A percentile compares a stretch with the other conserved stretches of the same genome.
Conservation (phyloP, 1,284 basidiomycete species). For the Cutaneotrichosporon mucoides region DNA sequence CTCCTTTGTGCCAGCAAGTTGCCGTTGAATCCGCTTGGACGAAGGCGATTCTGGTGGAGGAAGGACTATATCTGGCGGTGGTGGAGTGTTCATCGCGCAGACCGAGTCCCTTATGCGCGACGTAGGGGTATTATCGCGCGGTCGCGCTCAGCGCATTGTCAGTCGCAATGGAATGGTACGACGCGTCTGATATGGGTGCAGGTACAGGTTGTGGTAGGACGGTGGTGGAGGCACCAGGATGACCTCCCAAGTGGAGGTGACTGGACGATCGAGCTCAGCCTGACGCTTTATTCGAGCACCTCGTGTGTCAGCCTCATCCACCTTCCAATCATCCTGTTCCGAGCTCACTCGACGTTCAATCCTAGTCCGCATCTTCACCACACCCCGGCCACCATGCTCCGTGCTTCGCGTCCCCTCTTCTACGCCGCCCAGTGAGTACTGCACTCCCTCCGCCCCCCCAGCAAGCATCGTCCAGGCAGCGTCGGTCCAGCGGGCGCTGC, state of each 20-base stretch:
- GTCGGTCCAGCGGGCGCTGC: too few species aligned
- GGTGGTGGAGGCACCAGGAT: neutral
- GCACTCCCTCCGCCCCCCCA: too few species aligned
- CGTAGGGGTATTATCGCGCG: slow-evolving; percentile 2
- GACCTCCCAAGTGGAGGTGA: neutral
- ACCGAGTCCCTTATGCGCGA: neutral
- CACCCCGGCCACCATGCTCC: slow-evolving; percentile 58
- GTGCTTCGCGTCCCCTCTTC: slow-evolving; percentile 66
- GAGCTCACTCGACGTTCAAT: too few species aligned
- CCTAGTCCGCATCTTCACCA: neutral
- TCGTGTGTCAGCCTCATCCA: neutral
- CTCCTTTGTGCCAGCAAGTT: neutral
- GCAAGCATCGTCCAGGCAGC: too few species aligned
- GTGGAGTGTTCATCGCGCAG: slow-evolving; percentile 5
- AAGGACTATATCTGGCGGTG: slow-evolving; percentile 7
- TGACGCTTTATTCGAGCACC: neutral
- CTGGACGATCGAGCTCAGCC: neutral
- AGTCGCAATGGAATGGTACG: too few species aligned
- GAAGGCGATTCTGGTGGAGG: slow-evolving; percentile 3
- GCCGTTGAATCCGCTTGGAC: neutral
- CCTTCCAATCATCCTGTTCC: neutral
- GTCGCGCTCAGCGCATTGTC: neutral
- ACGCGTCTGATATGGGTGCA: too few species aligned
- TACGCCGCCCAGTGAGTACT: slow-evolving; percentile 38
- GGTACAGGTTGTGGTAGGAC: too few species aligned